Base-by-base conservation (phyloP, 768 basidiomycete species). In the Mycena pura region DNA sequence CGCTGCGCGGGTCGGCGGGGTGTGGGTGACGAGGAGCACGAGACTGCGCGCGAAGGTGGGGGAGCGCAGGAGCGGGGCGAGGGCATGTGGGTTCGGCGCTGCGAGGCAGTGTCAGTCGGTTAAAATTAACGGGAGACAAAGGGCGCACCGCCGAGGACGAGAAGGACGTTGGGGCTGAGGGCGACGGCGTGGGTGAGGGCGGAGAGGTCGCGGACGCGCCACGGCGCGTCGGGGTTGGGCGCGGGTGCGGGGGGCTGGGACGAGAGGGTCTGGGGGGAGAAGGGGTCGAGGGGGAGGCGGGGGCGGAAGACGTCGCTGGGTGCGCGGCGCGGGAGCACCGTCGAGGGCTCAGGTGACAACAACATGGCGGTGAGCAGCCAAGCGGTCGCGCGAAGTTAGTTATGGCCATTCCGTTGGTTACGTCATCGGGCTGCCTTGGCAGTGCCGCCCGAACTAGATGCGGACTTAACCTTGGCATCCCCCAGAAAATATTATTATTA, bases 11-110 rank as follows among this genome's bases (percentile, higher is more conserved):
- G 74, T 64, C 4, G 76, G 75, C 0, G 79, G 79, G 3, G 69
- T 62, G 66, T 81, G 77, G 0, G 80, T 78, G 0, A 80, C 80
- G 45, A 81, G 66, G 38, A 83, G 62, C n/a, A 83, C 38, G 25
- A 82, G 74, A 0, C 75, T 73, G 9, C 70, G 47, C 6, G 71
- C 34, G 11, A 82, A 77, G 25, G 65, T 68, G 0, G 70, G 63
- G 0, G 79, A 77, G n/a, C 70, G 64, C 11, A 79, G 62, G 2
- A 83, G 68, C 0, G 80, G 76, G 8, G 62, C 62, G 17, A 83
- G 69, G 60, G 79, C 79, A 13, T 68, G 52, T 17, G 61, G 57
- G 0, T 69, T 59, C 0, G 80, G 79, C 3, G 77, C 78, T 78
- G 60, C 38, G 19, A n/a, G n/a, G n/a, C n/a, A n/a, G n/a, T n/a